Evolutionary conservation across 2,329 filamentous ascomycete genomes (phyloP).

Genomic region (Exophiala spinifera): DNA sequence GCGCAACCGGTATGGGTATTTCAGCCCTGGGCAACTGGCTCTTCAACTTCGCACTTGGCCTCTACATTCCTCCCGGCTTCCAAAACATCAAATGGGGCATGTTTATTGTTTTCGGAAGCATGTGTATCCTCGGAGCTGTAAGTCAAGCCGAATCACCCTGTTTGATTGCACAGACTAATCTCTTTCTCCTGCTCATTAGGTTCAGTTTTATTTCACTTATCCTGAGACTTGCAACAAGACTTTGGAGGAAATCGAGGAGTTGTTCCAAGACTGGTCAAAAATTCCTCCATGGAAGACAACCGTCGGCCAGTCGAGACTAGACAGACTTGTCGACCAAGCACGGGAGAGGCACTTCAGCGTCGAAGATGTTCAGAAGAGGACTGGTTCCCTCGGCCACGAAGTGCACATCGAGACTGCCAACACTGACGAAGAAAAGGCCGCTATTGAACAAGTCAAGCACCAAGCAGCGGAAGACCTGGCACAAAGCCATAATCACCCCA

Average conservation of each 20-base stretch:
- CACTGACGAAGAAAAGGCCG: not conserved
- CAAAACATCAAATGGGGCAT: conserved; percentile 56
- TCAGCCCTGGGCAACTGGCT: conserved; percentile 56
- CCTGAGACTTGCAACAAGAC: conserved; percentile 40
- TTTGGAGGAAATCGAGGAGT: conserved; percentile 40
- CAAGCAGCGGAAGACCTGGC: not conserved
- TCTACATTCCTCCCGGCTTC: conserved; percentile 59
- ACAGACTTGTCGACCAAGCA: conserved; percentile 32
- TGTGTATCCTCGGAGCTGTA: conserved; percentile 45
- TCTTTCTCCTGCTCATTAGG: not conserved
- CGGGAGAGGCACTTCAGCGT: conserved; percentile 26
- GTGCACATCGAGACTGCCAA: conserved; percentile 9
- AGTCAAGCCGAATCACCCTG: not conserved
- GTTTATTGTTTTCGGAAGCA: conserved; percentile 50
- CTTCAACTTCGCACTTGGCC: conserved; percentile 60
- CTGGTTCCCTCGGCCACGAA: conserved; percentile 1
- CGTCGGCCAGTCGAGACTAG: conserved; percentile 33
- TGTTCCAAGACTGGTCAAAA: conserved; percentile 31
- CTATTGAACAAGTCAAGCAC: not conserved
- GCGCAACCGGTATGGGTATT: conserved; percentile 57
- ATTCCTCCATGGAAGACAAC: conserved; percentile 35
- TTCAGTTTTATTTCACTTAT: conserved; percentile 46
- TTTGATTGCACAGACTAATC: not conserved
- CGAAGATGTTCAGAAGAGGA: conserved; percentile 11
- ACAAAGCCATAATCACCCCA: too few species aligned